A percentile compares a stretch with the other conserved stretches of the same genome.
These are phyloP conservation scores for Ulmus americana DNA, from an alignment of 331 rosid genomes.

Conservation along the genomic window DNA sequence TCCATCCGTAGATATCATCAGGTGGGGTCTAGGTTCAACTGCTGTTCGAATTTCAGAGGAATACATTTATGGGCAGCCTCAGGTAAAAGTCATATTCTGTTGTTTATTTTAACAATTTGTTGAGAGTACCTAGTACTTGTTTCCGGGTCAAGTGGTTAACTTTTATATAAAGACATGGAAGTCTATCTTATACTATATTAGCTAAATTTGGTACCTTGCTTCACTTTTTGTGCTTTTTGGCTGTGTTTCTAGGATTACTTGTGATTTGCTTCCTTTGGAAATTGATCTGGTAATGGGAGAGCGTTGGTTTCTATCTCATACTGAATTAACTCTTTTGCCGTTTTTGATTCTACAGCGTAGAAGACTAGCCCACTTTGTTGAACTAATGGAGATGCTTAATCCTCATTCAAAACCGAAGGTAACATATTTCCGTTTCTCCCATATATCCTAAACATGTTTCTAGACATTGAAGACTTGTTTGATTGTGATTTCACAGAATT, in stretches of 20 bases:
- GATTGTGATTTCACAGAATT: constrained; percentile 42
- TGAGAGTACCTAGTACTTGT: not conserved
- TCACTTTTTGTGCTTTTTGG: too few relatives aligned
- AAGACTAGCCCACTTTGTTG: constrained; percentile 84
- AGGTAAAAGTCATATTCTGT: constrained; percentile 36
- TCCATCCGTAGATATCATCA: constrained; percentile 72
- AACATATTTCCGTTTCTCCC: constrained; percentile 1
- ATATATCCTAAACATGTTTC: not conserved
- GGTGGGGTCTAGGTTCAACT: constrained; percentile 98
- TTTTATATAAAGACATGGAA: too few relatives aligned
- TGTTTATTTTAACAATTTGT: not conserved
- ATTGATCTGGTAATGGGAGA: not conserved
- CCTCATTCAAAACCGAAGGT: constrained; percentile 92
- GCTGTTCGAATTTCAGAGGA: constrained; percentile 83
- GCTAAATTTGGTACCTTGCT: too few relatives aligned
- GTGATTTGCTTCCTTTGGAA: not conserved
- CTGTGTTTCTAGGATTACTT: too few relatives aligned
- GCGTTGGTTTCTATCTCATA: too few relatives aligned
- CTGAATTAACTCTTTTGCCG: constrained; percentile 1
- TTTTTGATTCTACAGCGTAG: constrained; percentile 51
- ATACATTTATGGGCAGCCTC: constrained; percentile 79
- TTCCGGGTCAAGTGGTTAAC: too few relatives aligned
- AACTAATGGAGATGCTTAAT: constrained; percentile 88
- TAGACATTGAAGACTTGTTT: not conserved
- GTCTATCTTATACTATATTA: not conserved